Conservation (phyloP, 768 basidiomycete genomes). For the Candolleomyces eurysporus region DNA sequence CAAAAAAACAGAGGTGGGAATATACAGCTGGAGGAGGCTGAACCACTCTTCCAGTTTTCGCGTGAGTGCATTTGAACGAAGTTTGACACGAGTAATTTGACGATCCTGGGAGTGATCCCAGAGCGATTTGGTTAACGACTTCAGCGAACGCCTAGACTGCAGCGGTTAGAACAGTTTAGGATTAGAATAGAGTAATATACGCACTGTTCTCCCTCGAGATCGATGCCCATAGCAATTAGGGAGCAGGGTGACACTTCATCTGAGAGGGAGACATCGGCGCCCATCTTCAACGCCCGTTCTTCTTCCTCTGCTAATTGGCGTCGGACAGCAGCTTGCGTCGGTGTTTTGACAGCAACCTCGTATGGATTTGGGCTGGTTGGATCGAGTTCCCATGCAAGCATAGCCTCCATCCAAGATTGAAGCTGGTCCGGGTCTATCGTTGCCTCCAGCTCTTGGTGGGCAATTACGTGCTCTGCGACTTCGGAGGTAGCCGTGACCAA, state of each 20-base stretch:
- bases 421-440: background rate
- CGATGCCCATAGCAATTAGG: conserved; percentile 26
- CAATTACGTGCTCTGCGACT: background rate
- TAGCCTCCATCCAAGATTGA: background rate
- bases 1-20: conserved; percentile 6
- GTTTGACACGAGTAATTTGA: conserved; percentile 10
- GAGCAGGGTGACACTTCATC: conserved; percentile 18
- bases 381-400: conserved; percentile 2
- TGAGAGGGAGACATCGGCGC: conserved; percentile 5
- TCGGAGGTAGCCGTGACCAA: background rate
- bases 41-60: conserved; percentile 17
- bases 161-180: no score
- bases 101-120: conserved; percentile 16
- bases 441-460: background rate
- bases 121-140: background rate
- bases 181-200: background rate
- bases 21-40: conserved; percentile 11
- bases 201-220: conserved; percentile 33
- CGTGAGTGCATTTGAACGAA: conserved; percentile 13
- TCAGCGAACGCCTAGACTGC: background rate
- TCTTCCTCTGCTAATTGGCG: conserved; percentile 23
- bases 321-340: conserved; percentile 17
- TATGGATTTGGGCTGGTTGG: background rate
- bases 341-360: background rate
- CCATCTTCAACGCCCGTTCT: conserved; percentile 6